phyloP scores from a whole-genome alignment of 2,329 filamentous ascomycete species.

The Fusarium begoniae region DNA sequence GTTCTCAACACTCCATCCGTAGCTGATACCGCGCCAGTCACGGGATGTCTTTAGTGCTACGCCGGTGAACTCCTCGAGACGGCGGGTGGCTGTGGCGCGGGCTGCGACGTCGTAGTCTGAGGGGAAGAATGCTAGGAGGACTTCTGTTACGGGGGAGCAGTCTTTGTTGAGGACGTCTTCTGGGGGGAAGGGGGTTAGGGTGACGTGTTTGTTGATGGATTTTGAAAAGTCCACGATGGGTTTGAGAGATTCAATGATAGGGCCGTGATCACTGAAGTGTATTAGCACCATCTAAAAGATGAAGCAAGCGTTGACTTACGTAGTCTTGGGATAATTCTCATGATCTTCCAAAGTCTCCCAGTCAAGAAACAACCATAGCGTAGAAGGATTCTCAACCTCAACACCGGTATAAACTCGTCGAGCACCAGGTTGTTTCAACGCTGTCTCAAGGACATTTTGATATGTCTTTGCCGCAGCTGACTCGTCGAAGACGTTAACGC shows the following conservation, averaged over 20 bases:
- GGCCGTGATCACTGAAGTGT: neutral
- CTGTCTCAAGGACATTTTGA: conserved; percentile 27
- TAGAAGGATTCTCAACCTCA: conserved; percentile 39
- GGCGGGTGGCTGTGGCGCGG: conserved; percentile 28
- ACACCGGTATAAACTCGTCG: conserved; percentile 34
- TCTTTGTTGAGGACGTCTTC: conserved; percentile 35
- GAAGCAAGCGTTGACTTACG: neutral
- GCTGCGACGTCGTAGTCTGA: conserved; percentile 29
- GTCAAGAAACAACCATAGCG: conserved; percentile 40
- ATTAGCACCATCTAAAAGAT: neutral
- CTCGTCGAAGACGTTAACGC: conserved; percentile 20
- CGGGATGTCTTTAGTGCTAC: conserved; percentile 29
- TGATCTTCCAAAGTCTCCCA: conserved; percentile 39
- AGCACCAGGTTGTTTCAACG: conserved; percentile 37
- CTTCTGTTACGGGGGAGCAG: conserved; percentile 35
- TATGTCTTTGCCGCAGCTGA: conserved; percentile 26
- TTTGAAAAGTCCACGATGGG: conserved; percentile 27
- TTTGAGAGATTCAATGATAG: conserved; percentile 31
- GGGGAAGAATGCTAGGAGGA: conserved; percentile 36
- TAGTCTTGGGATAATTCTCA: conserved; percentile 20
- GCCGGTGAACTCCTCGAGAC: conserved; percentile 26
- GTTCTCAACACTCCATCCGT: conserved; percentile 47
- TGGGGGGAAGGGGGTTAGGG: conserved; percentile 30
- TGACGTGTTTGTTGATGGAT: conserved; percentile 35
- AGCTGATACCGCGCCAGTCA: conserved; percentile 39